Conservation (phyloP, 2,329 filamentous ascomycete genomes). For the Metarhizium robertsii region DNA sequence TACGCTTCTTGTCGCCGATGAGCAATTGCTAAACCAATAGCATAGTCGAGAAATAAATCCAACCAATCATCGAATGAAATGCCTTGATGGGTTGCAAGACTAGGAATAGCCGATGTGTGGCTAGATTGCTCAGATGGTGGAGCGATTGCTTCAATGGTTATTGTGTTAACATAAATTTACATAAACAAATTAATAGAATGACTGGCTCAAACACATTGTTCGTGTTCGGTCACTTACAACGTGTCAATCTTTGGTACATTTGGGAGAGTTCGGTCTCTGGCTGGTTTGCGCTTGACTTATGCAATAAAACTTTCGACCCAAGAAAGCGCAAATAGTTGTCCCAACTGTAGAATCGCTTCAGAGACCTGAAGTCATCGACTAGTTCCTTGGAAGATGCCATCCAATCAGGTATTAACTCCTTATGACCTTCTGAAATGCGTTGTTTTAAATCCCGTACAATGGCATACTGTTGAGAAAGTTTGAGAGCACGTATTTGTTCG, state of each 20-base stretch:
- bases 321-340: slow-evolving; percentile 54
- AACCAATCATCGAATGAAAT: slow-evolving; percentile 81
- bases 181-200: background rate
- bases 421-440: slow-evolving; percentile 31
- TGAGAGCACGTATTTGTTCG: slow-evolving; percentile 31
- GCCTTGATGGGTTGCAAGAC: slow-evolving; percentile 49
- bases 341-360: slow-evolving; percentile 57
- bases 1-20: slow-evolving; percentile 67
- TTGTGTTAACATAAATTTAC: background rate
- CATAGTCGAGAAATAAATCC: slow-evolving; percentile 82
- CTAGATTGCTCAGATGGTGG: slow-evolving; percentile 7
- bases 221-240: slow-evolving; percentile 32
- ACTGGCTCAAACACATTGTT: slow-evolving; percentile 5
- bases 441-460: slow-evolving; percentile 32
- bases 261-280: slow-evolving; percentile 38
- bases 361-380: slow-evolving; percentile 53
- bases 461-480: slow-evolving; percentile 32
- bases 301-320: slow-evolving; percentile 23
- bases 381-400: slow-evolving; percentile 50
- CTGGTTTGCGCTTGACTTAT: slow-evolving; percentile 13
- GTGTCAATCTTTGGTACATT: slow-evolving; percentile 46
- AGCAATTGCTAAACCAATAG: slow-evolving; percentile 61
- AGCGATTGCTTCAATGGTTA: slow-evolving; percentile 7
- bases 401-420: slow-evolving; percentile 40
- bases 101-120: background rate